Percentiles rank a stretch among this genome's conserved stretches.
These are phyloP conservation scores for Syzygium jambos DNA, from an alignment of 345 rosid species.

Conservation along the genomic window DNA sequence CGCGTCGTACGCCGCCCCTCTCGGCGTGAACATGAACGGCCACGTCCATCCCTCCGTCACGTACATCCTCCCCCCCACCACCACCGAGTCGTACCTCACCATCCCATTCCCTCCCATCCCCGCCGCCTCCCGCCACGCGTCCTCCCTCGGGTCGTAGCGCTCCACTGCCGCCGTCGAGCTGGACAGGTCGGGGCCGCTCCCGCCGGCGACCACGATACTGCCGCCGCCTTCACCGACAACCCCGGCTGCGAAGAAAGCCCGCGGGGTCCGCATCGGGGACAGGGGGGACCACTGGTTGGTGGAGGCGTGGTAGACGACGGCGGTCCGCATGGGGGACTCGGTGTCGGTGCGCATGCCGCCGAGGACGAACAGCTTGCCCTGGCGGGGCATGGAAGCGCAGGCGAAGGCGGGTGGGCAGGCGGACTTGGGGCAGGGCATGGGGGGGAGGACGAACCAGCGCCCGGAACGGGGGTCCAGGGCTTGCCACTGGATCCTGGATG, in stretches of 20 bases:
- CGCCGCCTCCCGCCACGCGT: slow-evolving; percentile 37
- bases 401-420: slow-evolving; percentile 43
- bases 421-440: slow-evolving; percentile 43
- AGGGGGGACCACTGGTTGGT: slow-evolving; percentile 53
- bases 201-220: slow-evolving; percentile 56
- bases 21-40: slow-evolving; percentile 62
- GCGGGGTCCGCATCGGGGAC: slow-evolving; percentile 41
- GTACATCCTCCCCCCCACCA: slow-evolving; percentile 32
- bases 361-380: slow-evolving; percentile 52
- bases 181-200: slow-evolving; percentile 18
- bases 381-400: slow-evolving; percentile 50
- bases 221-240: slow-evolving; percentile 26
- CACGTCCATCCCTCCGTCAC: slow-evolving; percentile 84
- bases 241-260: slow-evolving; percentile 46
- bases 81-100: slow-evolving; percentile 63
- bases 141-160: slow-evolving; percentile 32
- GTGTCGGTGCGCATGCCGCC: slow-evolving; percentile 50
- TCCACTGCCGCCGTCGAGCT: slow-evolving; percentile 39
- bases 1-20: slow-evolving; percentile 43
- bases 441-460: slow-evolving; percentile 59
- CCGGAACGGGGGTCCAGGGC: slow-evolving; percentile 48
- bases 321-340: slow-evolving; percentile 21
- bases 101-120: slow-evolving; percentile 22
- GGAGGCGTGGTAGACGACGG: slow-evolving; percentile 30
- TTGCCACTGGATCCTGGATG: slow-evolving; percentile 66